Percentiles rank a stretch among this genome's conserved stretches.
phyloP scores from a whole-genome alignment of 129 eudicot species.

The Escallonia rubra region DNA sequence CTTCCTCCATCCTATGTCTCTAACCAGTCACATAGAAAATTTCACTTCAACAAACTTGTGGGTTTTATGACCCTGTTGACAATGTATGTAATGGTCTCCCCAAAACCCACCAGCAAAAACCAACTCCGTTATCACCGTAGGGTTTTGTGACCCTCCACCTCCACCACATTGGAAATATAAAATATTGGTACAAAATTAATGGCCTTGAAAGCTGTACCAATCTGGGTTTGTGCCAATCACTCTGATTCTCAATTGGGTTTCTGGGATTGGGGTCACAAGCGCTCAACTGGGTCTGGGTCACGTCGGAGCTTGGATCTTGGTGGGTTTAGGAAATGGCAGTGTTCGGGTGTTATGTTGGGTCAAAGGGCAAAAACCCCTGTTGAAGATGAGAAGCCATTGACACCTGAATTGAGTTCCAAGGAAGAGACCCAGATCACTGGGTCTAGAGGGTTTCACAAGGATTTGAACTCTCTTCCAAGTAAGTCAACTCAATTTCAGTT shows the following conservation, averaged over 20 bases:
- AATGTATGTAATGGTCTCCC: neutral
- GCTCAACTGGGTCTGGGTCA: constrained; percentile 9
- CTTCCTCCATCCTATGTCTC: neutral
- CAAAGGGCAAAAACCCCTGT: constrained; percentile 54
- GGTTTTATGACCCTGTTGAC: neutral
- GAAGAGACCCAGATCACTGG: constrained; percentile 35
- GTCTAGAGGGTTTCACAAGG: constrained; percentile 55
- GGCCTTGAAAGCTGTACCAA: constrained; percentile 50
- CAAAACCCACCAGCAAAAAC: neutral
- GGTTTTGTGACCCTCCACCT: neutral
- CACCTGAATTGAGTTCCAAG: constrained; percentile 30
- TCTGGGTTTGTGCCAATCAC: constrained; percentile 32
- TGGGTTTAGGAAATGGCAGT: constrained; percentile 44
- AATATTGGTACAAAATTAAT: constrained; percentile 31
- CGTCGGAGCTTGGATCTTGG: constrained; percentile 18
- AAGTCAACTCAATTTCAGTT: constrained; percentile 28
- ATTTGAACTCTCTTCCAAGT: constrained; percentile 74
- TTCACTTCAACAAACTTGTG: neutral
- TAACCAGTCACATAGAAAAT: neutral
- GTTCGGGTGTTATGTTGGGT: constrained; percentile 24
- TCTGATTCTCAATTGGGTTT: constrained; percentile 32
- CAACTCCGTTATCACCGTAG: neutral
- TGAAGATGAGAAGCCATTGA: constrained; percentile 59
- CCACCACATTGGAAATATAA: constrained; percentile 9
- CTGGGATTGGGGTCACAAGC: constrained; percentile 23